Base-by-base conservation (phyloP, 2,329 filamentous ascomycete genomes). In the Colletotrichum nymphaeae region DNA sequence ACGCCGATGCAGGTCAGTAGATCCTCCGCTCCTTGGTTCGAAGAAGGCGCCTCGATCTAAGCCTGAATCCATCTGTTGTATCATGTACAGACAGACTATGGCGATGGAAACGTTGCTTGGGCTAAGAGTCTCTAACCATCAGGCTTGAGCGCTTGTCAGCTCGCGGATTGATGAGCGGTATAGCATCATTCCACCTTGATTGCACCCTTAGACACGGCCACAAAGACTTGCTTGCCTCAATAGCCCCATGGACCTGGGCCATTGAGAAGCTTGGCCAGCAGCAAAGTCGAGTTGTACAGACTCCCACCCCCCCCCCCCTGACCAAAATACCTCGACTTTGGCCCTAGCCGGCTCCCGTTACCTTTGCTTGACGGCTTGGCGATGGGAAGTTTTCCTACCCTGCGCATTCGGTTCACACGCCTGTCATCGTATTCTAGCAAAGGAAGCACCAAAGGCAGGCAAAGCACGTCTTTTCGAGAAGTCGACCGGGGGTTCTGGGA, bases 401-500 rank as follows among this genome's bases (percentile, higher is more conserved):
- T 73, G 32, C 70, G 67, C 46, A 19, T 24, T 56, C 67, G 49
- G 35, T 28, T 35, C 32, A 73, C 70, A 70, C 67, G 55, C 67
- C 67, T 55, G 60, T 30, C 19, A 70, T 60, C 62, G 70, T 65
- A 73, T 70, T 60, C 53, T 62, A 42, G 35, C 59, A 65, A 73
- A 65, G 56, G 62, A 64, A 65, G 52, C 67, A 35, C 56, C 42
- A 24, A 65, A 46, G 66, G 30, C 63, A 60, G 59, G 60, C 59
- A 66, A 70, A 59, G 72, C 63, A 69, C 63, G 72, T 66, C 58
- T 76, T 68, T 69, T 72, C 71, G 72, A 66, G 64, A 78, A 80
- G 72, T 46, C 69, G 69, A 76, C 78, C 74, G 72, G 74, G 77
- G 78, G 76, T 71, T 76, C 77, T 75, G 79, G 78, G 77, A 78